These are phyloP conservation scores for Tricholoma terreum DNA, from an alignment of 768 basidiomycete genomes.

Conservation along the genomic window DNA sequence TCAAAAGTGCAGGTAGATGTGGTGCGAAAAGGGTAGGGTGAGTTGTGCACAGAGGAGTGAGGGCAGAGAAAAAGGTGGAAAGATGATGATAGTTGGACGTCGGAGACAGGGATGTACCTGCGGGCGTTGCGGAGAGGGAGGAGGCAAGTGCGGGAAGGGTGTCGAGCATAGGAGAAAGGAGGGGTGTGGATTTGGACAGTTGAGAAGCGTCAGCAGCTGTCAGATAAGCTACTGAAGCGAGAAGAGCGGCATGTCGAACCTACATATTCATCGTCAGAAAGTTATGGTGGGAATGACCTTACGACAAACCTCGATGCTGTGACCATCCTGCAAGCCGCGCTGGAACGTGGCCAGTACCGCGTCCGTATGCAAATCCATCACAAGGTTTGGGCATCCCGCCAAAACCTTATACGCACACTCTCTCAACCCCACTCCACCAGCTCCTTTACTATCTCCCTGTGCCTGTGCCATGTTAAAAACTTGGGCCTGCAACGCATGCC, in stretches of 20 bases:
- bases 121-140: conserved; percentile 29
- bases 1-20: conserved; percentile 63
- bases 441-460: conserved; percentile 14
- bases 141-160: conserved; percentile 59
- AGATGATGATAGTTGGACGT: conserved; percentile 46
- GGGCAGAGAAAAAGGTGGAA: conserved; percentile 60
- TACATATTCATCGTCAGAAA: conserved; percentile 21
- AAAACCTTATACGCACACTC: conserved; percentile 72
- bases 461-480: conserved; percentile 62
- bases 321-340: conserved; percentile 62
- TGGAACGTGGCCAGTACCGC: conserved; percentile 65
- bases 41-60: conserved; percentile 68
- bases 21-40: conserved; percentile 72
- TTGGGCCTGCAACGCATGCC: conserved; percentile 77
- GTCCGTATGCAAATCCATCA: conserved; percentile 73
- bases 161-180: conserved; percentile 72
- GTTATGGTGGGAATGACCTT: not conserved
- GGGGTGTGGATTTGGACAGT: conserved; percentile 54
- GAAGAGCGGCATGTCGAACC: conserved; percentile 73
- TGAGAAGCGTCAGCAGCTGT: conserved; percentile 58
- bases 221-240: conserved; percentile 68
- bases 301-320: conserved; percentile 54
- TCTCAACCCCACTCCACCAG: conserved; percentile 31
- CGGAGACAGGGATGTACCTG: conserved; percentile 18
- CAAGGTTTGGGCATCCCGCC: conserved; percentile 69